Base-by-base conservation (phyloP, 2,329 filamentous ascomycete genomes). In the Ophiosphaerella korrae region DNA sequence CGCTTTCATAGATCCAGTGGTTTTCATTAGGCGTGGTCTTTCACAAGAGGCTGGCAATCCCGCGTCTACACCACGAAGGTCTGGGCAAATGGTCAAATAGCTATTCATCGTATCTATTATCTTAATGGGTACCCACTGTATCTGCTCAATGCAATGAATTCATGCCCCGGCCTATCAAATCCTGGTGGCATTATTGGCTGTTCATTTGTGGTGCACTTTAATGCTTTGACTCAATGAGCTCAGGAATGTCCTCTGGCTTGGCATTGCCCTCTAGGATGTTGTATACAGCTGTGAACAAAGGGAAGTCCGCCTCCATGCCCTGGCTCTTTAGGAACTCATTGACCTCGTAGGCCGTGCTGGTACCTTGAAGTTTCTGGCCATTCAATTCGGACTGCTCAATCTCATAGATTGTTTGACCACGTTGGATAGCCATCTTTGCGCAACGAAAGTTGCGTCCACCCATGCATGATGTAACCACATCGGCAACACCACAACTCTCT, bases 341-440 rank as follows among this genome's bases (percentile, higher is more conserved):
- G 36, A 99, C 92, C 74, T 99, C 94, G 57, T 87, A 84, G 7
- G 94, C 92, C 3, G 94, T 99, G 63, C 88, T 88, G 0, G 92
- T 97, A 33, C 94, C 94, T 78, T 99, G 94, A 52, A 99, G 80
- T 79, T 95, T 96, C 81, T 99, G 94, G 12, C 94, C 94, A 71
- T 99, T 97, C 55, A 99, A 82, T 72, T 97, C 92, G 52, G 86
- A 84, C 69, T 84, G 83, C 80, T 99, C 94, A 37, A 99, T 87
- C 74, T 97, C 91, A 62, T 88, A 86, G 34, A 99, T 90, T 7
- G 84, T 82, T 61, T 93, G 81, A 26, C 88, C 88, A 68, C 88
- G 85, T 78, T 92, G 84, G 29, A 96, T 85, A 23, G 90, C 87
- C 80, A 92, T 86, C 81, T 89, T 95, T 42, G 94, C 93, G 74